Base-by-base conservation (phyloP, 768 basidiomycete species). In the Naganishia vaughanmartiniae region DNA sequence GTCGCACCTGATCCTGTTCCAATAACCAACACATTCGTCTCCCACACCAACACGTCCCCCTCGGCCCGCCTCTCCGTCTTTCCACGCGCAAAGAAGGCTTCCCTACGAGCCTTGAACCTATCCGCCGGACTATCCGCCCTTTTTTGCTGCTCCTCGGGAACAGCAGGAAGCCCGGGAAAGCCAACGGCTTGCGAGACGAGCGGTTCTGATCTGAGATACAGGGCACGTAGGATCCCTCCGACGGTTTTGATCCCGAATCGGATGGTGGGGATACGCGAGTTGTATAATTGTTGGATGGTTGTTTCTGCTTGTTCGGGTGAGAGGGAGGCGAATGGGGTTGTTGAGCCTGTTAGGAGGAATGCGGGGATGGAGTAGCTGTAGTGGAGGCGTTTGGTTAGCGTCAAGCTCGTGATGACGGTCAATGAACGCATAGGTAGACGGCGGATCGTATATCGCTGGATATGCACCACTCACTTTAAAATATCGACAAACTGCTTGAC, bases 281-380 rank as follows among this genome's bases (percentile, higher is more conserved):
- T 26, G 57, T 69, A 63, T 45, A 57, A 48, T 34, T 58, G 56
- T 14, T 15, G 45, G 56, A 69, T 60, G 68, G 51, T 58, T 14
- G 55, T 4, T 69, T 69, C 31, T 12, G 45, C 51, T 33, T 58
- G 30, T 7, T 42, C 15, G 21, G 46, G 57, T 11, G 68, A n/a
- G 12, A 60, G 42, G 45, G 33, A 28, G 14, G 56, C 30, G 33
- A 69, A 58, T 2, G 68, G 68, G 19, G 42, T 58, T 26, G 51
- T n/a, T 42, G 68, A 58, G 30, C 68, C 68, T 11, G 45, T 69
- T 45, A 69, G 68, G 45, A 69, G 21, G 68, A 51, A 46, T 56
- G 68, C 56, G 9, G 56, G 55, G 54, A 68, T 28, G 17, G 54
- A 55, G 54, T 68, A 45, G 67, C 39, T 55, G 67, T 11, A 26